Evolutionary conservation across 179 eudicot species (phyloP).

Genomic region (Patellifolia procumbens): DNA sequence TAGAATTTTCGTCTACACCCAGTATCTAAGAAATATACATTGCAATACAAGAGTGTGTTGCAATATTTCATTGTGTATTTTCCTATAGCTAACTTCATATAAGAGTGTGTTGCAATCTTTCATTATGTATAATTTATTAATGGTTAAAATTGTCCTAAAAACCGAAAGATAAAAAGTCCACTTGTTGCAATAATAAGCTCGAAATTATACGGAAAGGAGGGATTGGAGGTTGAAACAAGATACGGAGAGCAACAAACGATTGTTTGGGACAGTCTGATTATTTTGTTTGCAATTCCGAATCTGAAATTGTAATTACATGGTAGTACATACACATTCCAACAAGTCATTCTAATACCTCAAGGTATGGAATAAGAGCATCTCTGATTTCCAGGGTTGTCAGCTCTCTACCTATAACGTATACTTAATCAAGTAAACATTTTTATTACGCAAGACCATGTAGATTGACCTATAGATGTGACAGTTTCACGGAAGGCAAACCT

Average conservation of each 20-base stretch:
- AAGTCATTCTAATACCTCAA: slow-evolving; percentile 20
- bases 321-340: slow-evolving; percentile 9
- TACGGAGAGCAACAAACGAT: not conserved
- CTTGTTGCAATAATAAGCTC: no score
- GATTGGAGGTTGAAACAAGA: not conserved
- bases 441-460: not conserved
- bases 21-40: no score
- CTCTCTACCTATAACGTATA: slow-evolving; percentile 58
- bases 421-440: slow-evolving; percentile 11
- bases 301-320: not conserved
- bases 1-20: no score
- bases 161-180: no score
- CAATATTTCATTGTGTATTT: no score
- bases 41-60: no score
- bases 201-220: no score
- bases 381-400: slow-evolving; percentile 82
- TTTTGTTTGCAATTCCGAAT: not conserved
- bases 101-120: no score
- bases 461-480: slow-evolving; percentile 1
- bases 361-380: slow-evolving; percentile 74
- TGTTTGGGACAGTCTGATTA: not conserved
- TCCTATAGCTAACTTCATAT: no score
- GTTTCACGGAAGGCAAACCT: slow-evolving; percentile 54
- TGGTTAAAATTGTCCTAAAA: no score
- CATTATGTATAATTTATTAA: no score